Evolutionary conservation across 257 asterid genomes (phyloP).

Genomic region (Parsonsia alboflavescens): DNA sequence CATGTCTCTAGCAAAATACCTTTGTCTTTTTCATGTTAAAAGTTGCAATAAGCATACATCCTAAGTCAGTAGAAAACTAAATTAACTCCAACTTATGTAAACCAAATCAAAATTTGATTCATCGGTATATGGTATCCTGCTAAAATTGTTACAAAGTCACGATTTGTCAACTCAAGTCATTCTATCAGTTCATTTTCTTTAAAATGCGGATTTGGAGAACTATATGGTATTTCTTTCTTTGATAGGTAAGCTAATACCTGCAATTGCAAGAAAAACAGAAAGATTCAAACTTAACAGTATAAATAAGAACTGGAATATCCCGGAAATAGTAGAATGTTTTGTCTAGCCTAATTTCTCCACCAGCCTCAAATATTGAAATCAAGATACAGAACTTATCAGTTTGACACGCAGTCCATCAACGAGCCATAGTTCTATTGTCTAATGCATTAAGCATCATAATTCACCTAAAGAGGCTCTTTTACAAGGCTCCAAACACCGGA

Average conservation of each 20-base stretch:
- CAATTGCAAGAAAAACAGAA: not conserved
- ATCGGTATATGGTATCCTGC: not conserved
- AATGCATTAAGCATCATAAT: not conserved
- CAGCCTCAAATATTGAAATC: not conserved
- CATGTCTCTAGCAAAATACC: not conserved
- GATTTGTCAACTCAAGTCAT: not conserved
- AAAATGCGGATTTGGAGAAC: not conserved
- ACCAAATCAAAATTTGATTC: not conserved
- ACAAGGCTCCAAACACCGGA: too few relatives aligned
- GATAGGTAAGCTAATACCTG: not conserved
- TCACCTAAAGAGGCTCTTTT: not conserved
- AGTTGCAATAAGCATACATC: not conserved
- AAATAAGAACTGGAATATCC: not conserved
- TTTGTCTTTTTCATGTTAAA: not conserved
- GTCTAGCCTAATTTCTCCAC: not conserved
- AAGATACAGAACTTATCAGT: not conserved
- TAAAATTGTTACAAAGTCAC: not conserved
- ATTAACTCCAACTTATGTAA: not conserved
- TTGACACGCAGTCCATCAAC: not conserved
- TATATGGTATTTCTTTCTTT: not conserved
- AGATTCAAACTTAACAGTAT: not conserved
- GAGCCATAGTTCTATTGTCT: not conserved
- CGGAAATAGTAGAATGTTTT: not conserved
- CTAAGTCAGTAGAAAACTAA: not conserved
- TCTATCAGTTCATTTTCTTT: not conserved